Evolutionary conservation across 139 green algal species (phyloP), one percentile per base, ranked within the genome.

Genomic region (Edaphochlamys debaryana): DNA sequence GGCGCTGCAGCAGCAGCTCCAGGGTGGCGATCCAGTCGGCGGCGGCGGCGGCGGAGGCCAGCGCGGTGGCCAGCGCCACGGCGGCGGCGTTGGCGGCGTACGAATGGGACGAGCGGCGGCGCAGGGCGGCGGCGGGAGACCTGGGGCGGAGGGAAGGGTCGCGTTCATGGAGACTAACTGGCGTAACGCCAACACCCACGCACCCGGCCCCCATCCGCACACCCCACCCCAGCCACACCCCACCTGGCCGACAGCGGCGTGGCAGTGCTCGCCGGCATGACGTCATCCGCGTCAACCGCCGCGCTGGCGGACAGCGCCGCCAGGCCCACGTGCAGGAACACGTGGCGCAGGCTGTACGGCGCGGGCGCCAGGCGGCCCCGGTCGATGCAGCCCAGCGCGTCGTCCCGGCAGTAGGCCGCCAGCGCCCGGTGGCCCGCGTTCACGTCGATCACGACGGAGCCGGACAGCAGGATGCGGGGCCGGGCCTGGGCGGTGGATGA

Each of bases 271-370:
- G n/a, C n/a, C n/a, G n/a, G n/a, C n/a, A n/a, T n/a, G n/a, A n/a
- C n/a, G n/a, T n/a, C n/a, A n/a, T n/a, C n/a, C n/a, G n/a, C n/a
- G n/a, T n/a, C n/a, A n/a, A n/a, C 20, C 29, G 58, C 27, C 5
- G 72, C 72, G 72, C 13, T 42, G 23, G 73, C 73, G 25, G 73
- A 56, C 38, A 80, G 62, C 9, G 73, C 73, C 11, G 73, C 73
- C 27, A 80, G 58, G 15, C 73, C 73, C 17, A 80, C 73, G 37
- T 80, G 73, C 27, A 80, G 58, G 38, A 80, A 80, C 36, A 80
- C 20, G 73, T 80, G 73, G 25, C 73, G 73, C 36, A 58, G 25
- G 50, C 36, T 41, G 58, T 80, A 80, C 29, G 56, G 19, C 22
- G 36, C n/a, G 17, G 73, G 56, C 54, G 29, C 2, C 56, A 69